These are phyloP conservation scores for Maudiozyma barnettii DNA, from an alignment of 805 yeast genomes.

Conservation along the genomic window DNA sequence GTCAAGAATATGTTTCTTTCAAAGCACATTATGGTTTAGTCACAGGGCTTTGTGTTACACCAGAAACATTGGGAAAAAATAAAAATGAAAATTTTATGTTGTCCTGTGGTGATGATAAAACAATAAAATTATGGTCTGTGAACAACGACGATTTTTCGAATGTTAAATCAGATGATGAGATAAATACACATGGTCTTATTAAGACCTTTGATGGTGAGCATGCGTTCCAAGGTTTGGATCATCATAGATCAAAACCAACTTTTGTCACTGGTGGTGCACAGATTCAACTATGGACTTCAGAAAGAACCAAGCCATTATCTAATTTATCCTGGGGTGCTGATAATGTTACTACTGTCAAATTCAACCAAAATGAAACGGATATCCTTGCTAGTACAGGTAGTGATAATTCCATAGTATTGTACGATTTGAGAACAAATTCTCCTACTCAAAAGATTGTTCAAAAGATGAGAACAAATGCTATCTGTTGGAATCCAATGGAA, in stretches of 20 bases:
- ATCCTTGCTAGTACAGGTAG: conserved; percentile 82
- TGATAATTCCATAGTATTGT: conserved; percentile 82
- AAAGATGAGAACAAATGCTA: conserved; percentile 69
- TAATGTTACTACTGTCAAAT: conserved; percentile 69
- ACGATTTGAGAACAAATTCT: conserved; percentile 81
- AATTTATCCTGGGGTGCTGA: conserved; percentile 96
- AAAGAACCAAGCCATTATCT: conserved; percentile 66
- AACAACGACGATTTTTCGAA: conserved; percentile 39
- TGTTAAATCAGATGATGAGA: conserved; percentile 25
- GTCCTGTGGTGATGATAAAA: conserved; percentile 87
- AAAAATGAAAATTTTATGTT: conserved; percentile 40
- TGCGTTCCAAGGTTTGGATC: conserved; percentile 78
- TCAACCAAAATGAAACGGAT: conserved; percentile 84
- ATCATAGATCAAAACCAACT: conserved; percentile 58
- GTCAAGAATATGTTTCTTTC: conserved; percentile 66
- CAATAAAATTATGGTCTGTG: conserved; percentile 83
- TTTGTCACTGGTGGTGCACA: conserved; percentile 91
- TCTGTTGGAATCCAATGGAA: conserved; percentile 97
- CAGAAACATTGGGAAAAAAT: conserved; percentile 25
- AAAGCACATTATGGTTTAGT: conserved; percentile 89
- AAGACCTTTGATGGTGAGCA: conserved; percentile 79
- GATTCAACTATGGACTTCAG: conserved; percentile 87
- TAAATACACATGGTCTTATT: conserved; percentile 34
- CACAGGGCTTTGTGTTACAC: conserved; percentile 73
- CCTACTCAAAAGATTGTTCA: conserved; percentile 89